Conservation (phyloP, 305 asterid genomes). For the Fraxinus floribunda region DNA sequence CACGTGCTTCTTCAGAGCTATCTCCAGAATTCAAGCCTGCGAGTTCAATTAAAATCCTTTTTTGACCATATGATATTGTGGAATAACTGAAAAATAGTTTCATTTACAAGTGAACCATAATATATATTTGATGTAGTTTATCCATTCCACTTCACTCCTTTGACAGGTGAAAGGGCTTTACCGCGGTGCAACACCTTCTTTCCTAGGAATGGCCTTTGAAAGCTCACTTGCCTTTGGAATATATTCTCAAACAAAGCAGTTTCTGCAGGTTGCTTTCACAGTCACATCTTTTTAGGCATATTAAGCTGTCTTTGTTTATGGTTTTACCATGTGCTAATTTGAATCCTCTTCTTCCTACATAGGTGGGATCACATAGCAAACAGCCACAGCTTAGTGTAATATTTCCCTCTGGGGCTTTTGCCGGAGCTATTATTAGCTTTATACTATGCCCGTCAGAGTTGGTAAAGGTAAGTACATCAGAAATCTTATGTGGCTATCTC, state of each 20-base stretch:
- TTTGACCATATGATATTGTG: not conserved
- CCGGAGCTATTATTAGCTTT: constrained; percentile 80
- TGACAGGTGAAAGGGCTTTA: constrained; percentile 86
- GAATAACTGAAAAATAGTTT: not conserved
- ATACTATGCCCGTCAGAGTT: constrained; percentile 87
- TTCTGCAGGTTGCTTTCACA: constrained; percentile 59
- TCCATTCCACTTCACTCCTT: constrained; percentile 10
- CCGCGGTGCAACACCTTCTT: constrained; percentile 87
- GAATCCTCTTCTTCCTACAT: constrained; percentile 21
- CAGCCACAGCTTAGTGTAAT: constrained; percentile 71
- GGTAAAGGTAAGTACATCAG: constrained; percentile 58
- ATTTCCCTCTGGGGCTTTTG: constrained; percentile 75
- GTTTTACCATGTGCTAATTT: constrained; percentile 2
- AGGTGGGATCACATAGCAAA: constrained; percentile 57
- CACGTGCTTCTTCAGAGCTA: constrained; percentile 7
- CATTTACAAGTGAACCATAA: not conserved
- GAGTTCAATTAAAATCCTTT: not conserved
- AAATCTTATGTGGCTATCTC: constrained; percentile 21
- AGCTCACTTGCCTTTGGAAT: constrained; percentile 90
- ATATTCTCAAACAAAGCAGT: constrained; percentile 77
- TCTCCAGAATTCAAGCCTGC: constrained; percentile 16
- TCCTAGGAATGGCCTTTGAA: constrained; percentile 89
- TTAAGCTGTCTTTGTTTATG: not conserved
- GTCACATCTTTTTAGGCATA: not conserved
- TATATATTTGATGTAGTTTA: constrained; percentile 10